Conservation (phyloP, 176 grass and related monocot species). For the Lolium rigidum region DNA sequence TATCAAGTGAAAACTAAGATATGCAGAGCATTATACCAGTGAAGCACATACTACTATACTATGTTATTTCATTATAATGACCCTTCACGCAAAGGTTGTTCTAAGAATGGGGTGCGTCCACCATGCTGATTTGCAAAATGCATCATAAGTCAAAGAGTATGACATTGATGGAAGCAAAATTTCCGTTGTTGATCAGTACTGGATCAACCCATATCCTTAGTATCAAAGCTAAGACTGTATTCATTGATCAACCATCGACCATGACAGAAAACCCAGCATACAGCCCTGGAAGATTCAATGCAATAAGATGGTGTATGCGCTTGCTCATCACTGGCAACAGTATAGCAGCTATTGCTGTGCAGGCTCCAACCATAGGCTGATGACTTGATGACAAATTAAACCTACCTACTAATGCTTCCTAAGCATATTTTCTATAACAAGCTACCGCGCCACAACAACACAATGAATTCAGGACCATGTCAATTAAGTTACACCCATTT, state of each 20-base stretch:
- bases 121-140: neutral
- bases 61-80: neutral
- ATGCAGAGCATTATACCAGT: neutral
- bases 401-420: neutral
- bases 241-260: neutral
- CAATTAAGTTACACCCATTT: neutral
- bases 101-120: neutral
- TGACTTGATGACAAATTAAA: constrained; percentile 4
- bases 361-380: neutral
- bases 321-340: neutral
- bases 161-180: too few relatives aligned
- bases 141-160: neutral
- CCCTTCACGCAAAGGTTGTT: neutral
- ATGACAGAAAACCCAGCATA: neutral
- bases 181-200: too few relatives aligned
- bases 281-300: neutral
- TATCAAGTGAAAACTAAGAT: neutral
- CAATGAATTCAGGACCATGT: neutral
- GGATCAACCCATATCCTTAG: too few relatives aligned
- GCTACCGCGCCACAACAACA: neutral
- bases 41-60: neutral
- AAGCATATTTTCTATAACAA: neutral
- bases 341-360: neutral
- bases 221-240: too few relatives aligned
- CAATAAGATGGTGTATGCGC: neutral